Percentiles rank a stretch among this genome's conserved stretches.
These are phyloP conservation scores for Schizonepeta tenuifolia DNA, from an alignment of 257 asterid genomes.

Conservation along the genomic window DNA sequence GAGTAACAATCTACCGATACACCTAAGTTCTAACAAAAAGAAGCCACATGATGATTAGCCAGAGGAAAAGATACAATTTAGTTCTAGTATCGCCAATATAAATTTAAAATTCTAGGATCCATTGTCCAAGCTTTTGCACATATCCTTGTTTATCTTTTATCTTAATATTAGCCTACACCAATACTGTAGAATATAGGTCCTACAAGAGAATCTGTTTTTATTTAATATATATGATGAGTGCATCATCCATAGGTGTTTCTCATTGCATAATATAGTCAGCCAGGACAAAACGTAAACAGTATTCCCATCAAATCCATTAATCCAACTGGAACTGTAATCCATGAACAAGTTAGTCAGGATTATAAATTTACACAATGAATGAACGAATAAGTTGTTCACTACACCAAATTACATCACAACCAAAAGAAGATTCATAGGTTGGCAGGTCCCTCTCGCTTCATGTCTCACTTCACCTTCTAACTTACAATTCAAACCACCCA, in stretches of 20 bases:
- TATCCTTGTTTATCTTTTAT: background rate
- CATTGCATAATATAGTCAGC: background rate
- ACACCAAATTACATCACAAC: background rate
- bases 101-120: constrained; percentile 8
- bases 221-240: background rate
- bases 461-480: background rate
- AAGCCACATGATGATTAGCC: constrained; percentile 13
- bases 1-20: background rate
- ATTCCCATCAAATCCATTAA: constrained; percentile 16
- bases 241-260: background rate
- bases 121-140: background rate
- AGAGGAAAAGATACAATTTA: background rate
- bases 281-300: background rate
- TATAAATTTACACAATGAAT: constrained; percentile 5
- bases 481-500: background rate
- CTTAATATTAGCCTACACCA: constrained; percentile 6
- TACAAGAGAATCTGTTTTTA: constrained; percentile 10
- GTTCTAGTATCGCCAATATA: constrained; percentile 1
- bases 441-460: constrained; percentile 1
- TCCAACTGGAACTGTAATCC: constrained; percentile 1
- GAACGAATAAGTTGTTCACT: constrained; percentile 1
- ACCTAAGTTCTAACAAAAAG: constrained; percentile 18
- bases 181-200: background rate
- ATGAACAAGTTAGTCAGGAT: constrained; percentile 4
- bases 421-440: background rate